Base-by-base conservation (phyloP, 106 monocot species). In the Acorus gramineus region DNA sequence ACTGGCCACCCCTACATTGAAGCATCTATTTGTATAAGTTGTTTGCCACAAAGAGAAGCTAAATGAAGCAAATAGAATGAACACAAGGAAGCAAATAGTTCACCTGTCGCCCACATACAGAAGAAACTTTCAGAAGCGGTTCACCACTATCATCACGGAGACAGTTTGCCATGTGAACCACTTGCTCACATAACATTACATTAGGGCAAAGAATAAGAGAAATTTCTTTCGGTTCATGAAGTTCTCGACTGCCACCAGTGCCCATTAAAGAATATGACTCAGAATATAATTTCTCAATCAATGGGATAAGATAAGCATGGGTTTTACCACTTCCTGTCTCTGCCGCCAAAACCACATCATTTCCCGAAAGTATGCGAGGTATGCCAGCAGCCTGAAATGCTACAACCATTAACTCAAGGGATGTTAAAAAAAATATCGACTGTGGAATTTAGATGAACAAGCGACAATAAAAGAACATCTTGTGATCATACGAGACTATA, bases 281-380 rank as follows among this genome's bases (percentile, higher is more conserved):
- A 2, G 64, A n/a, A 28, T 69, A 74, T 55, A 91, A 65, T 8
- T 75, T 92, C 53, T 91, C 63, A 53, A 98, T 77, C 69, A 98
- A 71, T 58, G 96, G 96, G 12, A 91, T 79, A 49, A 98, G 74
- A 63, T 98, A 98, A 6, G 88, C 81, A 68, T 98, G 91, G 47
- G 96, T 98, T 80, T 98, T 98, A 46, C 96, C 96, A 56, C 96
- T 98, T 47, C 96, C 91, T 46, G 96, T 98, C 66, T 98, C 91
- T 57, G 96, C 96, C 47, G 96, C 96, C 68, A 98, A 51, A 55
- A 91, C 52, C n/a, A 85, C 87, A 76, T 98, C 96, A 3, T 78
- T 81, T 42, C 88, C 88, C 43, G 71, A 76, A 59, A 91, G 78
- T 73, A 98, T 78, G 63, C 75, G 88, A 52, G 96, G 96, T 47